Evolutionary conservation across 2,329 filamentous ascomycete species (phyloP).

Genomic region (Parafenestella ontariensis): DNA sequence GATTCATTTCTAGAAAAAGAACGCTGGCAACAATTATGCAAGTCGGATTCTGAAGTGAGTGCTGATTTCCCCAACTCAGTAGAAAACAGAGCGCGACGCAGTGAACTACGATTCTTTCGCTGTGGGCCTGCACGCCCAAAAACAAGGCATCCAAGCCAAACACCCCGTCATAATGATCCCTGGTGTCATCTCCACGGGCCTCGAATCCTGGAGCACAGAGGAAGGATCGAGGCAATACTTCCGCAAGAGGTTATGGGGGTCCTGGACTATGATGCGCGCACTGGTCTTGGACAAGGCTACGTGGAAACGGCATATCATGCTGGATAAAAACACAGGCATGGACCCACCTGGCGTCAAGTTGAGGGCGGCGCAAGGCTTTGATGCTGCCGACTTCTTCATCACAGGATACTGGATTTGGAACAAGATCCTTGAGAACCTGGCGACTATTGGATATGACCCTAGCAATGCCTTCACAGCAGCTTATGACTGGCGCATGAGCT

Average conservation of each 20-base stretch:
- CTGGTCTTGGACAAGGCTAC: slow-evolving; percentile 89
- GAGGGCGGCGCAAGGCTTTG: slow-evolving; percentile 92
- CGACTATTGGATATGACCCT: slow-evolving; percentile 95
- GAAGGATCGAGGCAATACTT: slow-evolving; percentile 89
- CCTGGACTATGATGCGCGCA: slow-evolving; percentile 98
- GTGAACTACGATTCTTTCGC: slow-evolving; percentile 94
- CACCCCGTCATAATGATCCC: slow-evolving; percentile 97
- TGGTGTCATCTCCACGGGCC: slow-evolving; percentile 93
- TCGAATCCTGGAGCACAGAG: slow-evolving; percentile 95
- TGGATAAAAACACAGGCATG: slow-evolving; percentile 88
- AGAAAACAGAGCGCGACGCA: slow-evolving; percentile 86
- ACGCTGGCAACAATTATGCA: background rate
- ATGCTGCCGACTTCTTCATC: slow-evolving; percentile 94
- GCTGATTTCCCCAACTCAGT: slow-evolving; percentile 39
- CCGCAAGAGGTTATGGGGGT: slow-evolving; percentile 92
- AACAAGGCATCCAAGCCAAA: slow-evolving; percentile 79
- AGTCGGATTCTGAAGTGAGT: background rate
- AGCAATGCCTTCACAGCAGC: slow-evolving; percentile 71
- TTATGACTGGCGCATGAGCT: slow-evolving; percentile 93
- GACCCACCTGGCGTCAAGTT: slow-evolving; percentile 92
- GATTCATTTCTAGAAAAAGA: background rate
- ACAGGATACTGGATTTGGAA: slow-evolving; percentile 98
- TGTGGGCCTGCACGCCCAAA: slow-evolving; percentile 81
- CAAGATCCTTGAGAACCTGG: slow-evolving; percentile 96
- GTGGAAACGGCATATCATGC: slow-evolving; percentile 97